Base-by-base conservation (phyloP, 179 eudicot genomes). In the Beta macrorhiza region DNA sequence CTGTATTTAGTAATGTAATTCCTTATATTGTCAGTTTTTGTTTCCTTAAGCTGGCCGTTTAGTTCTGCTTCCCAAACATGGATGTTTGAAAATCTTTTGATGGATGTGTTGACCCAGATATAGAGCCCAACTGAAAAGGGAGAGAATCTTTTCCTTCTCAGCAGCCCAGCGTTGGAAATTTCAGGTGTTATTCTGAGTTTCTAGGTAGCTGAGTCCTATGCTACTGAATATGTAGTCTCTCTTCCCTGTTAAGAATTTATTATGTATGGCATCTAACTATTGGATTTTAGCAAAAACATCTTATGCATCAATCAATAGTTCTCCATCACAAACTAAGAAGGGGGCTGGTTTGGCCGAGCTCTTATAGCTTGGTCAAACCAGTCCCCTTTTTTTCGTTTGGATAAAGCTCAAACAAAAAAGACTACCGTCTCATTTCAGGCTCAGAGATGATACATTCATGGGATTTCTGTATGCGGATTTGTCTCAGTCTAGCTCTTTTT, bases 341-440 rank as follows among this genome's bases (percentile, higher is more conserved):
- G 87, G 72, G 76, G 68, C 74, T 84, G 81, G 81, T 80, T 80
- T 79, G 81, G 52, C 25, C 51, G 75, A 78, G 76, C 67, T 81
- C 15, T 22, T 45, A 29, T 63, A 71, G 80, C 78, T 79, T 75
- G 62, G 79, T 37, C 81, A 85, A 75, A 85, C 72, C 85, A 70
- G 78, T 58, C 74, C 85, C 83, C 83, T 79, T 85, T 78, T 74
- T 82, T 80, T 13, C 12, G 69, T 75, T 70, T 77, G 75, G 75
- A 62, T 5, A 73, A 45, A 47, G 65, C 32, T 78, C 74, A 22
- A 44, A 29, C 32, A 29, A 29, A 29, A 29, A 29, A 29, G 32
- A 29, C 32, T 29, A 29, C 32, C 32, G 32, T 29, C 32, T 29
- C 32, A 29, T 29, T 29, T 29, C 32, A 29, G 32, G 32, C 32